Conservation (phyloP, 345 rosid species). For the Bruguiera sexangula region DNA sequence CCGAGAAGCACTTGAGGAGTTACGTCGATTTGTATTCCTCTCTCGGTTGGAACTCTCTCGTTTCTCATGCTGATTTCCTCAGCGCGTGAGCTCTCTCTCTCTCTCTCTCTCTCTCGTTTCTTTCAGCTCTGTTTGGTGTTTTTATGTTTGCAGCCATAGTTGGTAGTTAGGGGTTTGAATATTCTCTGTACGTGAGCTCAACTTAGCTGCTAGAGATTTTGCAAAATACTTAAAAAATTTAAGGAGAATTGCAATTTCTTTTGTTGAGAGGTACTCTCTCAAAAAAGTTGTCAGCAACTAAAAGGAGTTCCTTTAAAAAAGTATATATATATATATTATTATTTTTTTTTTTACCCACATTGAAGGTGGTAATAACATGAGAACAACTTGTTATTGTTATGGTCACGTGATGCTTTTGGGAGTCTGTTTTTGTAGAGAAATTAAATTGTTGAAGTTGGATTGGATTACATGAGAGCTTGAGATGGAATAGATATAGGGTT, state of each 20-base stretch:
- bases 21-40: constrained; percentile 76
- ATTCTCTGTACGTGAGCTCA: background rate
- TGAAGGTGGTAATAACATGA: too few relatives aligned
- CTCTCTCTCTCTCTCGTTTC: background rate
- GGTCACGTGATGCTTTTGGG: too few relatives aligned
- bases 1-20: constrained; percentile 40
- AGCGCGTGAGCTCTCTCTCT: constrained; percentile 45
- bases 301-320: background rate
- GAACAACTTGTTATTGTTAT: too few relatives aligned
- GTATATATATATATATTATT: too few relatives aligned
- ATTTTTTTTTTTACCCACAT: too few relatives aligned
- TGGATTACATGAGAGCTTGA: too few relatives aligned
- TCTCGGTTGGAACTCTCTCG: constrained; percentile 84
- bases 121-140: background rate
- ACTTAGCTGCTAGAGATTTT: background rate
- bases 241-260: background rate
- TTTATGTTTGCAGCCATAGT: too few relatives aligned
- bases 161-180: background rate
- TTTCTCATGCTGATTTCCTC: constrained; percentile 73
- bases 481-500: too few relatives aligned
- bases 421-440: too few relatives aligned
- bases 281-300: background rate
- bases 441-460: too few relatives aligned
- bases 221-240: background rate
- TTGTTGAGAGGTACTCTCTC: background rate